Evolutionary conservation across 108 stramenopile genomes (phyloP), one percentile per base, ranked within the genome.

Genomic region (Cyclotella sp.): DNA sequence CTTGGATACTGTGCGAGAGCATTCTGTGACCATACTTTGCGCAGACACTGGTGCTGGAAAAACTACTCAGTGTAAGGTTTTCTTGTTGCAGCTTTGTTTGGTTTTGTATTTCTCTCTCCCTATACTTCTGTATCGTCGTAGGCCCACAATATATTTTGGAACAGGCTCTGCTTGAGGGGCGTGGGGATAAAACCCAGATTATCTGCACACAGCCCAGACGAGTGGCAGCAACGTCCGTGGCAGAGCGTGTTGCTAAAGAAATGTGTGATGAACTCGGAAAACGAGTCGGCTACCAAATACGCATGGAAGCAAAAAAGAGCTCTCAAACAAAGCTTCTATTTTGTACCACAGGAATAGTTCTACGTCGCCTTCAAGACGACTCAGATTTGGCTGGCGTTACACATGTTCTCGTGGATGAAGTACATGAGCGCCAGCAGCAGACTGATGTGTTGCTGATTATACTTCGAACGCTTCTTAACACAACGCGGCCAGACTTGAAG

Each of bases 351-450:
- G 98, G 98, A 6, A 82, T 99, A 44, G 71, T 98, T 0, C 70
- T 99, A 30, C 92, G 97, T 12, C 82, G 96, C 41, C 90, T 98
- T 52, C 95, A 98, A 73, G 97, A 97, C 18, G 97, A 97, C 81
- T 73, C 78, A 21, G 74, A 85, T 70, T 87, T 98, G 63, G 44
- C 40, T 43, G 90, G 84, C 15, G 73, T 99, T 9, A 93, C 97
- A 9, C 97, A 97, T 71, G 79, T 98, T 15, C 57, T 98, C 19
- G 94, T 99, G 0, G 99, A 99, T 72, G 99, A 99, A 76, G 97
- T 98, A 26, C 98, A 99, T 76, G 99, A 96, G 63, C 85, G 95
- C 27, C 70, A 85, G 18, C 81, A 93, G 51, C 87, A 95, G 62
- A 81, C 85, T 47, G 99, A 99, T 79, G 91, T 99, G 39, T 86